phyloP scores from a whole-genome alignment of 2,329 filamentous ascomycete genomes.

The Clarireedia hainanense region DNA sequence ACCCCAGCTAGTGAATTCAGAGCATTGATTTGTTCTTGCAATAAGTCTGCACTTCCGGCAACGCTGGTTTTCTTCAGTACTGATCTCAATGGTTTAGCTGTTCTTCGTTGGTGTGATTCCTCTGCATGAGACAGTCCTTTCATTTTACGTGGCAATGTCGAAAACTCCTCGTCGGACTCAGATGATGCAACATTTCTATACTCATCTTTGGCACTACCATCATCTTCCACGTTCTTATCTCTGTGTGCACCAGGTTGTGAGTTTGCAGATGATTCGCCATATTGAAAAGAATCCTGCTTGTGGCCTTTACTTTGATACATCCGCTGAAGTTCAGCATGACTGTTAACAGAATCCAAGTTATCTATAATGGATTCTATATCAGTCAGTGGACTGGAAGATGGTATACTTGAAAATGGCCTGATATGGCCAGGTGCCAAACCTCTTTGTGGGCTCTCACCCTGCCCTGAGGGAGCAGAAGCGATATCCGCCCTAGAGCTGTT shows the following conservation, averaged over 20 bases:
- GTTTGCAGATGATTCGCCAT: neutral
- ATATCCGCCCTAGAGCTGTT: neutral
- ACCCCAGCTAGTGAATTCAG: neutral
- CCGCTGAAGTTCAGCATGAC: neutral
- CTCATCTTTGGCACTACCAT: neutral
- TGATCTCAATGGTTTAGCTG: slow-evolving; percentile 4
- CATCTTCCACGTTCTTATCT: neutral
- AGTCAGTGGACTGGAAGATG: slow-evolving; percentile 6
- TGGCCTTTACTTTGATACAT: neutral
- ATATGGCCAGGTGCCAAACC: neutral
- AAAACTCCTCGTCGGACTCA: neutral
- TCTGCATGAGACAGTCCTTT: neutral
- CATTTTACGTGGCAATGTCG: neutral
- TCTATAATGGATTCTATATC: slow-evolving; percentile 2
- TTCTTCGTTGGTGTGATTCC: slow-evolving; percentile 5
- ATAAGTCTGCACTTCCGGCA: neutral
- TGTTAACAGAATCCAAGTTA: neutral
- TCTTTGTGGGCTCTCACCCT: neutral
- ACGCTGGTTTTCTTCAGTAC: slow-evolving; percentile 8
- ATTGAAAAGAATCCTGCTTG: neutral
- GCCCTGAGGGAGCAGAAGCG: neutral
- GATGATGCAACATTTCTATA: neutral
- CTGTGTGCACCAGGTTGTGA: neutral
- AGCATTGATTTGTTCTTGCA: neutral
- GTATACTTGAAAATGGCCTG: slow-evolving; percentile 4